These are phyloP conservation scores for Thinopyrum elongatum DNA, from an alignment of 176 grass and related monocot genomes.

Conservation along the genomic window DNA sequence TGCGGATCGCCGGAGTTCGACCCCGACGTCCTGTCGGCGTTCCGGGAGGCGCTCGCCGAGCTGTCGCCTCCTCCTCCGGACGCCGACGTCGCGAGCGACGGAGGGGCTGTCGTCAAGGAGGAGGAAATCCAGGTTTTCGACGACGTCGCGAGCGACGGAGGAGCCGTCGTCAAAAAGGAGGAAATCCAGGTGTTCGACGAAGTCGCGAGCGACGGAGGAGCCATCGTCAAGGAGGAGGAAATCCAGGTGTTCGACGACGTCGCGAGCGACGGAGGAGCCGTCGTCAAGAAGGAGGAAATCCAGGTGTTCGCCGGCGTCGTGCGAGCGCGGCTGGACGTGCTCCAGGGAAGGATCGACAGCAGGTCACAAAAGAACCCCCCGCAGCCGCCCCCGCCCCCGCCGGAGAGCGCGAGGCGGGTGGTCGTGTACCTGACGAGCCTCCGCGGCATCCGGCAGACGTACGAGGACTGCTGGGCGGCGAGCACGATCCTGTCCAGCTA, in stretches of 20 bases:
- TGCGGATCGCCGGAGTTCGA: conserved; percentile 45
- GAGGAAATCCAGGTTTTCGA: conserved; percentile 38
- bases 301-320: conserved; percentile 62
- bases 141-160: conserved; percentile 5
- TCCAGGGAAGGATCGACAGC: conserved; percentile 69
- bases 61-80: not conserved
- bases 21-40: conserved; percentile 41
- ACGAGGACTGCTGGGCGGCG: conserved; percentile 68
- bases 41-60: conserved; percentile 44
- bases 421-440: conserved; percentile 87
- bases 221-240: not conserved
- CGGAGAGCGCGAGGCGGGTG: conserved; percentile 49
- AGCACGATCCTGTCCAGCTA: conserved; percentile 53
- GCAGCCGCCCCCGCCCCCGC: conserved; percentile 8
- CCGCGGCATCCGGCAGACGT: conserved; percentile 75
- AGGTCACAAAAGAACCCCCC: not conserved
- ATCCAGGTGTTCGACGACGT: conserved; percentile 52
- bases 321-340: conserved; percentile 37
- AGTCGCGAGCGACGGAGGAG: conserved; percentile 8
- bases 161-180: not conserved
- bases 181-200: conserved; percentile 48
- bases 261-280: conserved; percentile 5
- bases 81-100: not conserved
- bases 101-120: not conserved
- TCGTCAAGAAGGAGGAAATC: conserved; percentile 26